phyloP scores from a whole-genome alignment of 2,329 filamentous ascomycete species.

The Cyphellophora europaea region DNA sequence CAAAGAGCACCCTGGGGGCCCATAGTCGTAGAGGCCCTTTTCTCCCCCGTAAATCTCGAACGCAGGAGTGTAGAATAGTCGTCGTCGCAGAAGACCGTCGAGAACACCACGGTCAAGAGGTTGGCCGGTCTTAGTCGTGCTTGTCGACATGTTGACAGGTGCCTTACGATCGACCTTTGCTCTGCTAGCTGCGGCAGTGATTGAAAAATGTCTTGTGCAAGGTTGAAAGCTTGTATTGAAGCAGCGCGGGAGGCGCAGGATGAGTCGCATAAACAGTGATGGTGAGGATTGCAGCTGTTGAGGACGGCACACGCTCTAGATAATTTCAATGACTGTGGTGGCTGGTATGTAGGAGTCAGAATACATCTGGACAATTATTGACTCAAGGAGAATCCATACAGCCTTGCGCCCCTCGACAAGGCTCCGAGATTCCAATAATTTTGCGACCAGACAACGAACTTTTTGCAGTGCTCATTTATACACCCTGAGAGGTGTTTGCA shows the following conservation, averaged over 20 bases:
- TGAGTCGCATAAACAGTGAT: not conserved
- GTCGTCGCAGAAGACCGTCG: conserved; percentile 77
- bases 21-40: conserved; percentile 85
- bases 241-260: not conserved
- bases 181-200: too few species aligned
- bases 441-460: too few species aligned
- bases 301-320: not conserved
- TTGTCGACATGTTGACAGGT: conserved; percentile 45
- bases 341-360: conserved; percentile 1
- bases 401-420: too few species aligned
- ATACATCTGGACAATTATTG: too few species aligned
- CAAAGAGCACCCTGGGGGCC: conserved; percentile 75
- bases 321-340: too few species aligned
- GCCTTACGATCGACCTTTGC: too few species aligned
- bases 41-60: conserved; percentile 94
- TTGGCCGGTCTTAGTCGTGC: conserved; percentile 79
- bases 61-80: conserved; percentile 88
- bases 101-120: conserved; percentile 73
- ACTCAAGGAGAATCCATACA: too few species aligned
- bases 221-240: not conserved
- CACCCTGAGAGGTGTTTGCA: too few species aligned
- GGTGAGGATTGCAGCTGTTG: not conserved
- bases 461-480: too few species aligned
- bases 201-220: too few species aligned
- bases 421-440: too few species aligned